Evolutionary conservation across 2,329 filamentous ascomycete genomes (phyloP), one percentile per base, ranked within the genome.

Genomic region (Mycosphaerelloides madeirae): DNA sequence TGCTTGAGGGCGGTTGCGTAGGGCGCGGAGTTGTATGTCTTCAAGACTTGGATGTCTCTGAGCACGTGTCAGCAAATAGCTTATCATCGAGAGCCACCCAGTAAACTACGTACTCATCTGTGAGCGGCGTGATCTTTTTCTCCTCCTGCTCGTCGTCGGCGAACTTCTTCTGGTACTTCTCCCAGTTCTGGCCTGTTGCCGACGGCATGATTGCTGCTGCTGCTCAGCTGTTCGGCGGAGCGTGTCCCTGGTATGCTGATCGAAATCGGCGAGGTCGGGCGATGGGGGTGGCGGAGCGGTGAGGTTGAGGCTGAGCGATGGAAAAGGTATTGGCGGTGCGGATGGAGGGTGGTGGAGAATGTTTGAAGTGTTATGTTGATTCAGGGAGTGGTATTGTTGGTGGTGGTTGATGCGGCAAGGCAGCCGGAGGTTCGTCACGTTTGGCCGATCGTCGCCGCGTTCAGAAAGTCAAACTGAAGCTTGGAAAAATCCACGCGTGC

Each of bases 1-100:
- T 93, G 94, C 80, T 95, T 96, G 65, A 98, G 76, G 49, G 88
- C 85, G 37, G 87, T 84, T 56, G 88, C 91, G 64, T 98, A 98
- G 25, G 93, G 93, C 46, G 93, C 93, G 29, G 91, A 90, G 62
- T 94, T 94, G 70, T 98, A 98, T 51, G 93, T 98, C 77, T 97
- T 98, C 60, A 98, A 81, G 56, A 98, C 93, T 75, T 96, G 90
- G 63, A 98, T 98, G 75, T 98, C 93, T 76, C 91, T 97, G 57
- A 11, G 3, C 25, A 36, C 18, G 13, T 34, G 31, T 59, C 51
- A 55, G 38, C 15, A 28, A 25, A 25, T 25, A 25, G 37, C 18
- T 11, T 28, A 3, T 6, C n/a, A 16, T 31, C 39, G 29, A 40
- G 32, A 34, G 13, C 28, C 16, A 36, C 29, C 13, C 6, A 18